Evolutionary conservation across 176 grass and related monocot species (phyloP), one percentile per base, ranked within the genome.

Genomic region (Hordeum marinum): DNA sequence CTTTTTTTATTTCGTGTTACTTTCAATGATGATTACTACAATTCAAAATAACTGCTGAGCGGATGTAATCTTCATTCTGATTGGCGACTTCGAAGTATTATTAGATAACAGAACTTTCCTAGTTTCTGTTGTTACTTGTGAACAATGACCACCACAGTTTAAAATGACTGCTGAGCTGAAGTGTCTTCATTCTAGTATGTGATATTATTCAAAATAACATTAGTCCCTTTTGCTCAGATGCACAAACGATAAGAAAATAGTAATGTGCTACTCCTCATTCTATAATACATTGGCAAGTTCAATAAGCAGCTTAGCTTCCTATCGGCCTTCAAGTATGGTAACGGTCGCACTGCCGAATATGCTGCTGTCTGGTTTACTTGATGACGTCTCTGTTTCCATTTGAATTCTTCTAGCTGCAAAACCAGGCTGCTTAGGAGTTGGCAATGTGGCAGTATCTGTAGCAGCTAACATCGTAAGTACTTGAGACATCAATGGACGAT

Each of bases 351-450:
- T 80, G 21, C 68, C 43, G 39, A 91, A 80, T 50, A 82, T 78
- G 52, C 59, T 74, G 63, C 73, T 82, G 35, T 84, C 92, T 72
- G 86, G 75, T 60, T 94, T 94, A 43, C 80, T 88, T 42, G 89
- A 86, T 42, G 92, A 89, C 15, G 80, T 81, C 7, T 91, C 80
- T 72, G 83, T 72, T 61, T 91, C 89, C 37, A 59, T 80, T 17
- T 82, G 68, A 80, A 75, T 41, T 86, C 63, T 91, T 63, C 45
- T 94, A 52, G 80, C 80, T 27, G 86, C 83, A 78, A 94, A 94
- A 75, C 92, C 92, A 21, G 92, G 86, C 21, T 86, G 92, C 84
- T 78, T 94, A 63, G 89, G 92, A 66, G 80, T 85, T 68, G 92
- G 92, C 80, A 91, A 62, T 60, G 69, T 55, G 8, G 36, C 20